A percentile compares a stretch with the other conserved stretches of the same genome.
These are phyloP conservation scores for Marasmius oreades DNA, from an alignment of 1,284 basidiomycete genomes.

Conservation along the genomic window DNA sequence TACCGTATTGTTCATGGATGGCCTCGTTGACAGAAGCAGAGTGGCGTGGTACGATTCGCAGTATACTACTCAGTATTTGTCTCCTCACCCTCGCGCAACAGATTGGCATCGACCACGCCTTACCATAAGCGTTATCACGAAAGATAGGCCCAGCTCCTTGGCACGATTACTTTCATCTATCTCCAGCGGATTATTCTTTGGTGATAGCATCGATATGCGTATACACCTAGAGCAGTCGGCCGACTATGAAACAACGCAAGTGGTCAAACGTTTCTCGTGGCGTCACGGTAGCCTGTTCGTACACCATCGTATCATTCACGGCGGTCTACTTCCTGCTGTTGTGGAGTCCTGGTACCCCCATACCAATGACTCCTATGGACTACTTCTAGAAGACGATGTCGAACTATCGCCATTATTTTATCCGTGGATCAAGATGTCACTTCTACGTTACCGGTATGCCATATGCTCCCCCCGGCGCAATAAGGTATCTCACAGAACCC, in stretches of 20 bases:
- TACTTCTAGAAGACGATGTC: constrained; percentile 80
- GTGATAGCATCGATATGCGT: constrained; percentile 58
- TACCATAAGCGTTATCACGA: constrained; percentile 72
- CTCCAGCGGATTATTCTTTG: constrained; percentile 58
- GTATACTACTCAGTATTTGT: not conserved
- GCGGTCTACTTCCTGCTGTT: constrained; percentile 74
- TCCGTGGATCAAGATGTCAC: constrained; percentile 74
- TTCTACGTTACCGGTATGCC: constrained; percentile 68
- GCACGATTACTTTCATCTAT: constrained; percentile 63
- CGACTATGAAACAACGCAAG: constrained; percentile 53
- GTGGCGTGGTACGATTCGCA: constrained; percentile 44
- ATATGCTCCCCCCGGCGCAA: not conserved
- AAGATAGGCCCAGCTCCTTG: constrained; percentile 71
- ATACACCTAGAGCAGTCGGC: constrained; percentile 76
- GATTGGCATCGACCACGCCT: constrained; percentile 72
- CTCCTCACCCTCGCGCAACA: constrained; percentile 26
- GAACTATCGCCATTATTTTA: constrained; percentile 82
- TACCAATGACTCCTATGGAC: constrained; percentile 68
- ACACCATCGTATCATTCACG: constrained; percentile 70
- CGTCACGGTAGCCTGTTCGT: constrained; percentile 51
- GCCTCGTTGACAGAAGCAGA: constrained; percentile 50
- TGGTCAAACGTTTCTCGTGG: constrained; percentile 57
- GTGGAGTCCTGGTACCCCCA: constrained; percentile 85
- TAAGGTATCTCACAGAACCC: not conserved
- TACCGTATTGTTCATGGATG: constrained; percentile 64